phyloP scores from a whole-genome alignment of 305 asterid species.

The Coffea humblotiana region DNA sequence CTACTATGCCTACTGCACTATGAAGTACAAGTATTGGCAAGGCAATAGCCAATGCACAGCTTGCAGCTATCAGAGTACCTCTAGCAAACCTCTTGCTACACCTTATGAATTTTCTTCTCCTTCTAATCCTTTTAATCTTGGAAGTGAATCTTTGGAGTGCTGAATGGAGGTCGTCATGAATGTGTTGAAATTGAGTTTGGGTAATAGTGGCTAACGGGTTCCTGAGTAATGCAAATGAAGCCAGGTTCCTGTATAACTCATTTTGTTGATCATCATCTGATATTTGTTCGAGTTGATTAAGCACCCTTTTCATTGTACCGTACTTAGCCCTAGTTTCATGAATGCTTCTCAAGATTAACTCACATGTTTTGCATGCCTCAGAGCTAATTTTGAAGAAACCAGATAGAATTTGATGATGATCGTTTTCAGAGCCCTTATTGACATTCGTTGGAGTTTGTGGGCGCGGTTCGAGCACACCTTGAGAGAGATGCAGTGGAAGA shows the following conservation, averaged over 20 bases:
- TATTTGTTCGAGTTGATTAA: conserved; percentile 22
- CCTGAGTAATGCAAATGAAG: conserved; percentile 33
- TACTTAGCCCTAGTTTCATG: conserved; percentile 38
- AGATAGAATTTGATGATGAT: conserved; percentile 36
- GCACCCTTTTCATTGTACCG: conserved; percentile 25
- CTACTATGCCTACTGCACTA: conserved; percentile 38
- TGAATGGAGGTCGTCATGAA: conserved; percentile 37
- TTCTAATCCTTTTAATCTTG: conserved; percentile 32
- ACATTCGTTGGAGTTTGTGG: conserved; percentile 37
- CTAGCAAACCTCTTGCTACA: conserved; percentile 34
- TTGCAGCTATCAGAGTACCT: conserved; percentile 26
- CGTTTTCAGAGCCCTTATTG: conserved; percentile 18
- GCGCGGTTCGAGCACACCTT: conserved; percentile 36
- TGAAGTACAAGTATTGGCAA: conserved; percentile 40
- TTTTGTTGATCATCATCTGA: conserved; percentile 25
- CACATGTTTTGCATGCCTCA: conserved; percentile 61
- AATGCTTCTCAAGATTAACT: conserved; percentile 44
- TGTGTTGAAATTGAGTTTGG: conserved; percentile 41
- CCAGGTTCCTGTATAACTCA: conserved; percentile 31
- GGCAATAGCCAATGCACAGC: conserved; percentile 32
- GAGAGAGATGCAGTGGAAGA: conserved; percentile 25
- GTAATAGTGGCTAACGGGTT: conserved; percentile 51
- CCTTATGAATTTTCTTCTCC: conserved; percentile 29
- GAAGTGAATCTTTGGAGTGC: conserved; percentile 48
- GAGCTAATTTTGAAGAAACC: conserved; percentile 49